Conservation (phyloP, 2,329 filamentous ascomycete species). For the Cercospora berteroae region DNA sequence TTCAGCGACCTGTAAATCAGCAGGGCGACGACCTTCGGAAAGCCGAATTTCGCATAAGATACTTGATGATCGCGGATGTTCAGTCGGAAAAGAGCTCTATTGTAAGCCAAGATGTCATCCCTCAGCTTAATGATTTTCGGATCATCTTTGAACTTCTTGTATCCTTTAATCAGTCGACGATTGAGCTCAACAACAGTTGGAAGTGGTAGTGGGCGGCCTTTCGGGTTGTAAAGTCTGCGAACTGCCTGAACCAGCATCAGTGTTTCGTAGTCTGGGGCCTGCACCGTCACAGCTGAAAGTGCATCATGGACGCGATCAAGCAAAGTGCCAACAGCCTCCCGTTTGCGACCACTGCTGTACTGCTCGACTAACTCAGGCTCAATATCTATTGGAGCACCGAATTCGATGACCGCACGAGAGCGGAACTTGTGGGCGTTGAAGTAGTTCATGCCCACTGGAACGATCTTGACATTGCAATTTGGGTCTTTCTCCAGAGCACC, state of each 20-base stretch:
- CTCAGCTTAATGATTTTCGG: constrained; percentile 75
- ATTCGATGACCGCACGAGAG: constrained; percentile 92
- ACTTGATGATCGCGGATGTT: constrained; percentile 93
- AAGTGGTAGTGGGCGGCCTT: constrained; percentile 87
- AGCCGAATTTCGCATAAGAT: constrained; percentile 81
- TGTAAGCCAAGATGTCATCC: constrained; percentile 77
- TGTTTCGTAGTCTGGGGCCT: constrained; percentile 90
- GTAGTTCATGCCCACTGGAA: constrained; percentile 98
- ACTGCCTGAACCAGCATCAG: constrained; percentile 96
- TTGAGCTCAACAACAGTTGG: constrained; percentile 94
- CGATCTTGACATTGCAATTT: constrained; percentile 85
- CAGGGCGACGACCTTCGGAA: constrained; percentile 69
- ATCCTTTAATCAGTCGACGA: constrained; percentile 83
- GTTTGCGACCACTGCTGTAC: constrained; percentile 77
- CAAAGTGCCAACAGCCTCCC: constrained; percentile 82
- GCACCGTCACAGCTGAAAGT: constrained; percentile 84
- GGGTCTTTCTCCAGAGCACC: constrained; percentile 83
- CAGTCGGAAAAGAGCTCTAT: constrained; percentile 78
- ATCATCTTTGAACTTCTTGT: constrained; percentile 88
- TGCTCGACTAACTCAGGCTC: constrained; percentile 77
- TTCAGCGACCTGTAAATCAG: constrained; percentile 79
- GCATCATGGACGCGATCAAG: constrained; percentile 84
- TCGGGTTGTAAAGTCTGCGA: constrained; percentile 87
- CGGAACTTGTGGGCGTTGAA: constrained; percentile 99
- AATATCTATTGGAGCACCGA: constrained; percentile 84